Evolutionary conservation across 192 early-diverging fungal species (phyloP), one percentile per base, ranked within the genome.

Genomic region (Phycomyces blakesleeanus): DNA sequence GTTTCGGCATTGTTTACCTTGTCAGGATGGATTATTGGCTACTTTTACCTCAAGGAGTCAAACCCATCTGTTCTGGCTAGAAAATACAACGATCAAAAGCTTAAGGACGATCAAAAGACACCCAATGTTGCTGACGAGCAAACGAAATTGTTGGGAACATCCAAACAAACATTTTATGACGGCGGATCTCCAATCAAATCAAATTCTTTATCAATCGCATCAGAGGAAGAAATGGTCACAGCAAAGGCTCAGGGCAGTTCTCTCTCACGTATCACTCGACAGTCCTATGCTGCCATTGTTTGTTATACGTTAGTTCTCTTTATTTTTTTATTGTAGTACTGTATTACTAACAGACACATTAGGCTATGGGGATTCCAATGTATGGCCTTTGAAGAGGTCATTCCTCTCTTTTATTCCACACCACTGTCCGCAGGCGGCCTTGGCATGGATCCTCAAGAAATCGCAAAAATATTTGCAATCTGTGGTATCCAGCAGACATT

Each of bases 21-120:
- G 1, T 57, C 85, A 51, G 89, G 90, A 8, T 80, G 90, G 25
- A 55, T 86, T 0, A 61, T 89, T 27, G 91, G 88, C 0, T 73
- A 77, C 21, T 80, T 85, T 63, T 83, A 73, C 51, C 62, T 93
- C 18, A 74, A 90, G 20, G 88, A 91, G 57, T 85, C 90, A 2
- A 68, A 70, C 42, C 72, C 72, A 20, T 25, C 34, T 34, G 59
- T 65, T 5, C 11, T 63, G 18, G 51, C 54, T 12, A 50, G 47
- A 42, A 3, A 55, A 50, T 9, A 61, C 29, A 34, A 42, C 37
- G 20, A 24, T 26, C 37, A 42, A 57, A 41, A 44, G 56, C 5
- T 41, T 26, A 16, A 38, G 24, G 26, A 47, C 11, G n/a, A n/a
- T 47, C 44, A 47, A 47, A 14, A 12, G 18, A 7, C 3, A 14